Percentiles rank a stretch among this genome's conserved stretches.
Conservation (phyloP, 805 yeast genomes). For the Sungouiozyma intestinalis region DNA sequence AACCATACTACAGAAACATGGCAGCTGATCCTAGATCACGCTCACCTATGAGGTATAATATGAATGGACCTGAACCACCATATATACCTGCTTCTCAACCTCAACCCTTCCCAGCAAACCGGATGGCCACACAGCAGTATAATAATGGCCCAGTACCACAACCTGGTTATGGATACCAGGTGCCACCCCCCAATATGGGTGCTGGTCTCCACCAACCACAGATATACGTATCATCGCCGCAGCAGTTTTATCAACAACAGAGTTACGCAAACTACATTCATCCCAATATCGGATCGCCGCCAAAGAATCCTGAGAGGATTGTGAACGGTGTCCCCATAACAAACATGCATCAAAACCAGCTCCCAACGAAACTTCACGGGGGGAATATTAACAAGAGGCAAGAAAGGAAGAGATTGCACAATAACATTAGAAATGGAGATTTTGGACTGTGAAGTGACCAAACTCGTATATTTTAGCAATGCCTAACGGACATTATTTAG, state of each 20-base stretch:
- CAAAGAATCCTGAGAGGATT: constrained; percentile 5
- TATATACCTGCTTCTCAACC: not conserved
- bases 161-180: not conserved
- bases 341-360: constrained; percentile 5
- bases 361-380: constrained; percentile 38
- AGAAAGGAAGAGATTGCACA: constrained; percentile 49
- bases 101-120: not conserved
- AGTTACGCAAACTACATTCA: constrained; percentile 5
- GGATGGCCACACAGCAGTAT: not conserved
- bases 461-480: too few species aligned
- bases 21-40: not conserved
- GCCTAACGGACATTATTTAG: too few species aligned
- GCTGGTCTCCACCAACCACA: constrained; percentile 33
- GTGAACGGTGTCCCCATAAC: constrained; percentile 4
- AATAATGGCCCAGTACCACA: not conserved
- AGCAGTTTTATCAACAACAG: constrained; percentile 3
- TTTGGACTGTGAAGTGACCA: constrained; percentile 49
- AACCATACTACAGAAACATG: not conserved
- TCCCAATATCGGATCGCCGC: not conserved
- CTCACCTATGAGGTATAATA: constrained; percentile 1
- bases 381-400: constrained; percentile 28
- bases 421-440: constrained; percentile 53
- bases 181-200: not conserved
- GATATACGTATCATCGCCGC: not conserved
- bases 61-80: not conserved